These are phyloP conservation scores for Xerocomus nothofagi DNA, from an alignment of 1,284 basidiomycete genomes.

Conservation along the genomic window DNA sequence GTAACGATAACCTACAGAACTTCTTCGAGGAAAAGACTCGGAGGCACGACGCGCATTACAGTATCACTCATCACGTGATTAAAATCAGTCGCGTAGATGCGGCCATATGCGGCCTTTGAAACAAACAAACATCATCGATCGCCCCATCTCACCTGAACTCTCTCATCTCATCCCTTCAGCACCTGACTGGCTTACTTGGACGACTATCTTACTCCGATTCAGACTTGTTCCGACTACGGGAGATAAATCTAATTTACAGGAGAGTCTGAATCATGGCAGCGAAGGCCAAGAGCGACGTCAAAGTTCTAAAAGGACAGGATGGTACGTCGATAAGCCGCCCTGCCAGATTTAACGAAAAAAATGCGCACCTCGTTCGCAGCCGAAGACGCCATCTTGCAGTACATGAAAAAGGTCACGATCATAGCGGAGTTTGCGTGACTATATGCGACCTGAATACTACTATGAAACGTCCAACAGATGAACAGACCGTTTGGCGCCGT, in stretches of 20 bases:
- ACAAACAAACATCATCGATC: no score
- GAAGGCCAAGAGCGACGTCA: conserved; percentile 51
- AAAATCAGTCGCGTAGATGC: conserved; percentile 2
- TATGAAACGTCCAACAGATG: conserved; percentile 48
- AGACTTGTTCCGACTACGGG: background rate
- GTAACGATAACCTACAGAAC: no score
- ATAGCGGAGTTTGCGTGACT: background rate
- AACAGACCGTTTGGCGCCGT: conserved; percentile 78
- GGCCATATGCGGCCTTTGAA: no score
- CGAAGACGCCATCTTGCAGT: conserved; percentile 71
- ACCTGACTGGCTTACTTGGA: no score
- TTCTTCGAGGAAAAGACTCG: no score
- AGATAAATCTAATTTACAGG: background rate
- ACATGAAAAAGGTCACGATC: conserved; percentile 66
- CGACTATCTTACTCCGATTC: background rate
- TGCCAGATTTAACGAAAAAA: background rate
- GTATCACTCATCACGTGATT: background rate
- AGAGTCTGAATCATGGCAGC: conserved; percentile 32
- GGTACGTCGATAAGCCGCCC: conserved; percentile 37
- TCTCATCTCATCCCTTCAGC: no score
- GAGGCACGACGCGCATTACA: no score
- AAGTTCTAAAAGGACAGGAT: conserved; percentile 70
- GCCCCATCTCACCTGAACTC: no score
- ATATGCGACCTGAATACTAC: conserved; percentile 1
- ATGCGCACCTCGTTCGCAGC: conserved; percentile 39